Base-by-base conservation (phyloP, 2,329 filamentous ascomycete genomes). In the Podosphaera fusca region DNA sequence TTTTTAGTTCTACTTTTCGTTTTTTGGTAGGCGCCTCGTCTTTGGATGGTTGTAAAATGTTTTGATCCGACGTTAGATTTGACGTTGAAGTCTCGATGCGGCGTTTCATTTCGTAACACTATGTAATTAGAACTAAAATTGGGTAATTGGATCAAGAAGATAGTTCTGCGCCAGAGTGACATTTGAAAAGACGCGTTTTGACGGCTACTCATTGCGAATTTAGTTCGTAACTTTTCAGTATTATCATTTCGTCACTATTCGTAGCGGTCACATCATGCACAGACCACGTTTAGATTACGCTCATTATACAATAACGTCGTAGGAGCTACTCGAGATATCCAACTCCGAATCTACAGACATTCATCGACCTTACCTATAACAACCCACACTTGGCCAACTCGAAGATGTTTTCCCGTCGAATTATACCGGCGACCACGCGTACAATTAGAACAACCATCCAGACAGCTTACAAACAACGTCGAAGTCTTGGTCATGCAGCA, bases 361-460 rank as follows among this genome's bases (percentile, higher is more conserved):
- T 21, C 21, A 21, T 21, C 21, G 1, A 1, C 21, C 21, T 21
- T 21, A 21, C 21, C 21, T 21, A 21, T 21, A 21, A 21, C 38
- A 6, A 42, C n/a, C 5, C 10, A 42, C 38, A 12, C 1, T 10
- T 14, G 38, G n/a, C 38, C 3, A 12, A 29, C 9, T 2, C 33
- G 5, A 47, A 82, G 78, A 82, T 82, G 79, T 73, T 82, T 68
- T 72, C 75, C 62, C 74, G 74, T 70, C 75, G 76, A 72, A 71
- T 82, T 69, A 73, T 70, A 64, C 75, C 75, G 71, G 73, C 72
- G 59, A 68, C 71, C 64, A 67, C 70, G 64, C 73, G 73, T 8
- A 34, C 47, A 49, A 10, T 52, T 34, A 68, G 36, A 55, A 31
- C 36, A 42, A 50, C 4, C 14, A 31, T 50, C 21, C 72, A 72